Evolutionary conservation across 2,329 filamentous ascomycete species (phyloP), one percentile per base, ranked within the genome.

Genomic region (Pseudogymnoascus sp.): DNA sequence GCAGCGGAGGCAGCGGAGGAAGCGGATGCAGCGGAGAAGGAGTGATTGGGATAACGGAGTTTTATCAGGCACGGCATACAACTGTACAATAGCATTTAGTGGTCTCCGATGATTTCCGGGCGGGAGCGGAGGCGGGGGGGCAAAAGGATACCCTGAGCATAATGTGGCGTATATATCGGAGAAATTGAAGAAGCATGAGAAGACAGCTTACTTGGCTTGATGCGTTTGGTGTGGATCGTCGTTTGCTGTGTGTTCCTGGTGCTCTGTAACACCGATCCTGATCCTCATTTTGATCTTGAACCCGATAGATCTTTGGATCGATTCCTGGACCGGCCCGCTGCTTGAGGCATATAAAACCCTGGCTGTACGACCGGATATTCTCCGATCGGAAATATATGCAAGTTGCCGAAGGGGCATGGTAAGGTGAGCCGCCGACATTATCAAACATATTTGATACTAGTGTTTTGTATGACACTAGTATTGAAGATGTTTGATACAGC

Each of bases 61-160:
- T 53, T 53, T 33, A 12, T 33, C 47, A 20, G 28, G 47, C 47
- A 33, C 6, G 28, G 28, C n/a, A 53, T 53, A 53, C 47, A 53
- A 53, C 28, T 53, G 47, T 53, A 53, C 28, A 53, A 30, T 50
- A 50, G 43, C 43, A 50, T 50, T 53, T 53, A 20, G 28, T 53
- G 28, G 47, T 20, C 43, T 53, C 11, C 47, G 47, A 53, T 53
- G 47, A 33, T 53, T 53, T 53, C 25, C 28, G 47, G 47, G 47
- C 12, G 28, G 25, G 28, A 33, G n/a, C 25, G 18, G 38, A 18
- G 41, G 14, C n/a, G 18, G 4, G 39, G 39, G 11, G 39, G 20
- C 28, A 33, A 53, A 20, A 7, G 47, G 15, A 53, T 53, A 53
- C 47, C 47, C 47, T 53, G 28, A 53, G 47, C 47, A 53, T 53